A percentile compares a stretch with the other conserved stretches of the same genome.
Evolutionary conservation across 495 filamentous ascomycete species (phyloP).

Genomic region (Beverwykella pulmonaria): DNA sequence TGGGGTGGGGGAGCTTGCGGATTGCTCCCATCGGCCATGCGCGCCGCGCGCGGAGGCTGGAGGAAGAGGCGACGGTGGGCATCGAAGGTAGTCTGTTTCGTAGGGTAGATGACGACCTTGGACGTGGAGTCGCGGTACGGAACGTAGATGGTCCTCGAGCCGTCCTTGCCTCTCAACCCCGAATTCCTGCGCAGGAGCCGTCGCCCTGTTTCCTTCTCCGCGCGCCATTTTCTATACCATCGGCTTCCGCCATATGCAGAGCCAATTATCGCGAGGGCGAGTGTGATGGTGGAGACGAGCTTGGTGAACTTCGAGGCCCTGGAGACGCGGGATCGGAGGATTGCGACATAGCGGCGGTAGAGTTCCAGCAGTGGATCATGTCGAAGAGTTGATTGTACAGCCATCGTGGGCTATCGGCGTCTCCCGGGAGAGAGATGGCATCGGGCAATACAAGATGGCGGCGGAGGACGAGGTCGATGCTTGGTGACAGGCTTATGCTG

Average conservation of each 20-base stretch:
- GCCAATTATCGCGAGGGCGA: conserved; percentile 74
- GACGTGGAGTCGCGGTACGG: conserved; percentile 82
- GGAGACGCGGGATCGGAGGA: conserved; percentile 62
- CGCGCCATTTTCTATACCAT: conserved; percentile 69
- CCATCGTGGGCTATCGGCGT: conserved; percentile 58
- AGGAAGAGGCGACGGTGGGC: conserved; percentile 93
- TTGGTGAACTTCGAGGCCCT: conserved; percentile 67
- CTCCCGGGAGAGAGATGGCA: conserved; percentile 1
- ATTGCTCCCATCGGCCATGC: conserved; percentile 66
- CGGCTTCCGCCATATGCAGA: conserved; percentile 73
- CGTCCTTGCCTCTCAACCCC: conserved; percentile 88
- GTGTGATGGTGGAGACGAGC: conserved; percentile 71
- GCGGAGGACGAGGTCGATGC: neutral
- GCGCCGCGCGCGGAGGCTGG: conserved; percentile 79
- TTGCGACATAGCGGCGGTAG: conserved; percentile 64
- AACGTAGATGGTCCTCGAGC: conserved; percentile 90
- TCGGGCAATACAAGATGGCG: neutral
- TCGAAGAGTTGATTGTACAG: conserved; percentile 81
- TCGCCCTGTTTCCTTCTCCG: conserved; percentile 76
- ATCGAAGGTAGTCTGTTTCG: conserved; percentile 92
- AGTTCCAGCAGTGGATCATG: conserved; percentile 70
- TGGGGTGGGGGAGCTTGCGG: conserved; percentile 78
- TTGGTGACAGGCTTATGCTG: neutral
- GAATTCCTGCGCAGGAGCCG: conserved; percentile 87
- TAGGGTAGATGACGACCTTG: conserved; percentile 90